Conservation (phyloP, 1,139 yeast genomes). For the Saccharomycopsis hybrid region DNA sequence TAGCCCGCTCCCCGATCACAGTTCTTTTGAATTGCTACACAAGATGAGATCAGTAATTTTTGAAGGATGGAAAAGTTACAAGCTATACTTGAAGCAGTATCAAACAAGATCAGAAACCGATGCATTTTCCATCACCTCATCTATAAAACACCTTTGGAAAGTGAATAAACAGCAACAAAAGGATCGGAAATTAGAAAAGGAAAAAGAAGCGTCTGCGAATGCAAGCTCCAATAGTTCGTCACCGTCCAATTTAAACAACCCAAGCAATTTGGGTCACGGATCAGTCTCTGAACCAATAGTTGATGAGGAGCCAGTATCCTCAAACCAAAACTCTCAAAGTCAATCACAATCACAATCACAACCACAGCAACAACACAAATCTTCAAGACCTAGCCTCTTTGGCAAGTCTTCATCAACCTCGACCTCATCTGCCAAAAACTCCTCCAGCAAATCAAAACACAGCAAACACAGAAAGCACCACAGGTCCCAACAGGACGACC, state of each 20-base stretch:
- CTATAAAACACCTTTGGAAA: constrained; percentile 54
- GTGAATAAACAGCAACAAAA: constrained; percentile 21
- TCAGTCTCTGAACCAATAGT: too few relatives aligned
- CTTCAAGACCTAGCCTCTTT: neutral
- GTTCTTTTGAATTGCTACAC: constrained; percentile 35
- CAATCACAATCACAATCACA: neutral
- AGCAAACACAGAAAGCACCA: constrained; percentile 1
- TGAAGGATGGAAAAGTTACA: constrained; percentile 71
- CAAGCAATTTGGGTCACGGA: neutral
- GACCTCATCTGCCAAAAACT: neutral
- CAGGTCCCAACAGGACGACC: neutral
- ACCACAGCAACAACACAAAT: neutral
- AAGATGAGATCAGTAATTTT: constrained; percentile 48
- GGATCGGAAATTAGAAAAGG: constrained; percentile 25
- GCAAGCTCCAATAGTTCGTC: too few relatives aligned
- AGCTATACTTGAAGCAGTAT: constrained; percentile 48
- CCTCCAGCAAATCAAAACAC: neutral
- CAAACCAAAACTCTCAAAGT: neutral
- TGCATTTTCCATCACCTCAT: constrained; percentile 50
- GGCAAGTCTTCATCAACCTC: neutral
- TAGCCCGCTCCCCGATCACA: neutral
- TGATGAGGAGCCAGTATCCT: too few relatives aligned
- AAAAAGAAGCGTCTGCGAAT: constrained; percentile 21
- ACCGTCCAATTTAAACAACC: neutral
- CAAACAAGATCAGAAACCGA: constrained; percentile 61